These are phyloP conservation scores for Boletus reticuloceps DNA, from an alignment of 768 basidiomycete genomes.

Conservation along the genomic window DNA sequence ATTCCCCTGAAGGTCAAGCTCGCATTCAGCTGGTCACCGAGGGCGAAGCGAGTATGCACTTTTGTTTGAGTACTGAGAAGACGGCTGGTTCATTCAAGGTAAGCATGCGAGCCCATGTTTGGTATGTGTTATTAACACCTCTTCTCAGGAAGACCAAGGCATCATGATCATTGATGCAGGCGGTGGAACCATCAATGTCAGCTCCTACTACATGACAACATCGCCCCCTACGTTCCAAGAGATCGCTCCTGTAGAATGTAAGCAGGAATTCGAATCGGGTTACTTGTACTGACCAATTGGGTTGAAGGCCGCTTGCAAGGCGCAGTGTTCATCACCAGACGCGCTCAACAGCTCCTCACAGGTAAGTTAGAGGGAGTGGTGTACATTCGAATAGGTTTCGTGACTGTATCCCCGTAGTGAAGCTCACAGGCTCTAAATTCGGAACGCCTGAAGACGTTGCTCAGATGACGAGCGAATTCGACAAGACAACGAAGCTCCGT, in stretches of 20 bases:
- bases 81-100: slow-evolving; percentile 29
- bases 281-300: background rate
- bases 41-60: slow-evolving; percentile 54
- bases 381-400: background rate
- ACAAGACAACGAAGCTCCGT: slow-evolving; percentile 45
- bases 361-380: slow-evolving; percentile 24
- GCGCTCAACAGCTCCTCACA: slow-evolving; percentile 39
- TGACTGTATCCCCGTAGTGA: slow-evolving; percentile 27
- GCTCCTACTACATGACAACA: slow-evolving; percentile 46
- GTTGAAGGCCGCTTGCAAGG: slow-evolving; percentile 47
- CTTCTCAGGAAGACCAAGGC: slow-evolving; percentile 40
- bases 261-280: slow-evolving; percentile 2
- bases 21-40: slow-evolving; percentile 48
- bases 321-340: slow-evolving; percentile 48
- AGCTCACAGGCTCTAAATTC: slow-evolving; percentile 40
- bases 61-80: slow-evolving; percentile 39
- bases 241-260: slow-evolving; percentile 46
- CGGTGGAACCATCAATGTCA: slow-evolving; percentile 61
- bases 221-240: slow-evolving; percentile 41
- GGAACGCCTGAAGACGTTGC: slow-evolving; percentile 38
- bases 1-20: slow-evolving; percentile 34
- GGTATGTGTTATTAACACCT: background rate
- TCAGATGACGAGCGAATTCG: slow-evolving; percentile 43
- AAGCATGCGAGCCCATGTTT: background rate
- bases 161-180: slow-evolving; percentile 61